phyloP scores from a whole-genome alignment of 306 rosid genomes.

The Hippophae gyantsensis region DNA sequence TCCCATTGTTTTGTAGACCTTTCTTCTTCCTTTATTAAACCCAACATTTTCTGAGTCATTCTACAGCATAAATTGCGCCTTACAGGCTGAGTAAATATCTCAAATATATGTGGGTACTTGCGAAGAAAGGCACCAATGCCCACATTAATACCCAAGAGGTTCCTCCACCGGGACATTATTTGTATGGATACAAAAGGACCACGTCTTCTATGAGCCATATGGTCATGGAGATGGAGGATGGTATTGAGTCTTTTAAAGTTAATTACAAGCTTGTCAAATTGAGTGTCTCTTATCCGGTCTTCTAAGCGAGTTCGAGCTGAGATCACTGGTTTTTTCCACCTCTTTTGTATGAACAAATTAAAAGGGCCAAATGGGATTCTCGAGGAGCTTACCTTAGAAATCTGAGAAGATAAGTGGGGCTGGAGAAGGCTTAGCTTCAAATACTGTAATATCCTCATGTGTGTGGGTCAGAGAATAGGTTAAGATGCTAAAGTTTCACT shows the following conservation, averaged over 20 bases:
- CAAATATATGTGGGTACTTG: conserved; percentile 56
- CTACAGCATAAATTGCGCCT: conserved; percentile 53
- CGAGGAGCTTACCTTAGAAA: conserved; percentile 12
- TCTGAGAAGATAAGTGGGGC: not conserved
- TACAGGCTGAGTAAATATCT: conserved; percentile 45
- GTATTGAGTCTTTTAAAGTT: conserved; percentile 32
- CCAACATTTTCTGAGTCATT: conserved; percentile 29
- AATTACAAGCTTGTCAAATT: conserved; percentile 45
- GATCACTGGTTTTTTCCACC: conserved; percentile 55
- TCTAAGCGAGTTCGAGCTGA: conserved; percentile 68
- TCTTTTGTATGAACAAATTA: conserved; percentile 32
- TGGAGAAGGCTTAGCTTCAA: conserved; percentile 14
- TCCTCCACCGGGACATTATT: conserved; percentile 62
- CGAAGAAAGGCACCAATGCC: conserved; percentile 42
- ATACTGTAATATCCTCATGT: conserved; percentile 25
- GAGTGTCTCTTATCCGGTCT: conserved; percentile 46
- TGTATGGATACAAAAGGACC: conserved; percentile 59
- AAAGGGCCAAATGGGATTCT: conserved; percentile 33
- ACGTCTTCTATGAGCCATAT: conserved; percentile 45
- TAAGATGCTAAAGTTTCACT: no score
- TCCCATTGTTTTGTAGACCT: conserved; percentile 32
- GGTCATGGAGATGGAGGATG: conserved; percentile 35
- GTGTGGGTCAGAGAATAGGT: not conserved
- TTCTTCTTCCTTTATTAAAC: conserved; percentile 36
- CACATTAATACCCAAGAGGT: conserved; percentile 36